phyloP scores from a whole-genome alignment of 1,284 basidiomycete genomes.

The Microbotryum silenes-acaulis region DNA sequence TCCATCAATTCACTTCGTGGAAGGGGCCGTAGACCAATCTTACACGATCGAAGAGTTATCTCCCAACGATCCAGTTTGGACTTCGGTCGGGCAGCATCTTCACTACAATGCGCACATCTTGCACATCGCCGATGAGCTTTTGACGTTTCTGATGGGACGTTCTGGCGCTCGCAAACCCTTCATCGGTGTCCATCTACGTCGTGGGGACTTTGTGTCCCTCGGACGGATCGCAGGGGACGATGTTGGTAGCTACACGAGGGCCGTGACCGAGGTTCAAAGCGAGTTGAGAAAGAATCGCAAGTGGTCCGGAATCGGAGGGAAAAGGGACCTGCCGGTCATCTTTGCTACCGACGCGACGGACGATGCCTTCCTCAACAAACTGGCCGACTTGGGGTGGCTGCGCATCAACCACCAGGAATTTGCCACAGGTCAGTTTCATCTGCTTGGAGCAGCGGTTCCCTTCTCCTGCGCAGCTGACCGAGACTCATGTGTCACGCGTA shows the following conservation, averaged over 20 bases:
- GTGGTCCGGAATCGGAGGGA: neutral
- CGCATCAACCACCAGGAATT: slow-evolving; percentile 17
- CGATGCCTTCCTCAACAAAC: slow-evolving; percentile 16
- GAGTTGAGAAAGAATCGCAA: neutral
- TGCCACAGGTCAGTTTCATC: neutral
- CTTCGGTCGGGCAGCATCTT: slow-evolving; percentile 18
- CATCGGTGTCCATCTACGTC: slow-evolving; percentile 24
- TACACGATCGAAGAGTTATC: slow-evolving; percentile 27
- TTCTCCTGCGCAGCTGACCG: too few species aligned
- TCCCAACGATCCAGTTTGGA: slow-evolving; percentile 27
- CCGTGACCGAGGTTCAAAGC: slow-evolving; percentile 12
- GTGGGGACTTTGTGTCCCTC: slow-evolving; percentile 21
- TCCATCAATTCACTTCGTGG: slow-evolving; percentile 19
- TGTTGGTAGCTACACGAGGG: slow-evolving; percentile 13
- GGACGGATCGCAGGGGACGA: slow-evolving; percentile 13
- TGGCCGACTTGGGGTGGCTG: slow-evolving; percentile 21
- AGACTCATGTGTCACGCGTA: neutral
- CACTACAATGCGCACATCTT: slow-evolving; percentile 24
- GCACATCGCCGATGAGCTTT: slow-evolving; percentile 26
- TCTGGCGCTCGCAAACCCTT: slow-evolving; percentile 10
- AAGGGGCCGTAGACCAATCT: slow-evolving; percentile 18
- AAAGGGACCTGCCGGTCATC: slow-evolving; percentile 10
- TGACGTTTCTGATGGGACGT: slow-evolving; percentile 22
- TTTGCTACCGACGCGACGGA: slow-evolving; percentile 28
- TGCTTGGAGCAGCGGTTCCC: neutral